Base-by-base conservation (phyloP, 495 filamentous ascomycete genomes). In the Penicillium malachiteum region DNA sequence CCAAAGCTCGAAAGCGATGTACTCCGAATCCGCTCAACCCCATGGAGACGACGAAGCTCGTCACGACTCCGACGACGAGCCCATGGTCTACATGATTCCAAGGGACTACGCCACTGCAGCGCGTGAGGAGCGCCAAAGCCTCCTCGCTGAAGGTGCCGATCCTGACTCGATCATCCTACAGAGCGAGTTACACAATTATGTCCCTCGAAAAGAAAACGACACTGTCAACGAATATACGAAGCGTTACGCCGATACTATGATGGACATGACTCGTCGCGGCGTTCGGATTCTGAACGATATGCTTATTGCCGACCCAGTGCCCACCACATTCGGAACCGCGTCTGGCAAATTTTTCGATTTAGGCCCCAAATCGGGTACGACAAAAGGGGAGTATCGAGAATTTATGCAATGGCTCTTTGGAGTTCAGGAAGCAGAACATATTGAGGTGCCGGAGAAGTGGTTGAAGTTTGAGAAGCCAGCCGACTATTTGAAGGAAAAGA, bases 381-480 rank as follows among this genome's bases (percentile, higher is more conserved):
- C 50, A 43, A 52, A 52, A 14, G 50, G 50, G 30, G 50, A 52
- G 18, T 52, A 32, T 52, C 50, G 50, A 35, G 39, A 52, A 35
- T 52, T 52, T 18, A 52, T 8, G 1, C 18, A 39, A 14, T 52
- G 50, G 50, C 26, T 44, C 39, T 18, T 30, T 18, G 50, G 39
- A 32, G 21, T 34, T 42, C 38, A 52, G 39, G 39, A n/a, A 52
- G 50, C 21, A 44, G 50, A 42, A 44, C 50, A 43, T 12, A 52
- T 43, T 52, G 37, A 52, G 50, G 50, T 44, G 39, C 50, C 50
- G 50, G 39, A 52, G 9, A 52, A 34, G 50, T 52, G 50, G 50
- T 52, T 52, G 39, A 52, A 44, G 50, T 52, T 52, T 44, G 50
- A 52, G 39, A 52, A 52, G 39, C 50, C 50, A 52, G 50, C 18